A percentile compares a stretch with the other conserved stretches of the same genome.
Evolutionary conservation across 164 flowering plant species (phyloP).

Genomic region (Macadamia integrifolia): DNA sequence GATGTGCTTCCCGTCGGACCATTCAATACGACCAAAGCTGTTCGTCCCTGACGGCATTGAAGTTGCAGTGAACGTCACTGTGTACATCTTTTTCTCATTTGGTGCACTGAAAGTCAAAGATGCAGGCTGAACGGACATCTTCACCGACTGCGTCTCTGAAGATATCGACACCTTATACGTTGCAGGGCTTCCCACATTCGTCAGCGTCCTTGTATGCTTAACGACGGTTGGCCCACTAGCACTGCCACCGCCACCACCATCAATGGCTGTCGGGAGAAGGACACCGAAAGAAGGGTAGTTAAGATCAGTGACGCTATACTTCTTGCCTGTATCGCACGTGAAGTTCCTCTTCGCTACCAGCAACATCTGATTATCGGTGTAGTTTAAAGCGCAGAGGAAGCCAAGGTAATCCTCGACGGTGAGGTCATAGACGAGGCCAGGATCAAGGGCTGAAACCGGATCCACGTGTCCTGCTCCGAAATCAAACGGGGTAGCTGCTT

Average conservation of each 20-base stretch:
- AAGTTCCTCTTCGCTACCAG: conserved; percentile 26
- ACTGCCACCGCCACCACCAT: conserved; percentile 31
- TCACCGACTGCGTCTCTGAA: conserved; percentile 25
- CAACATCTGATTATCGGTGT: conserved; percentile 37
- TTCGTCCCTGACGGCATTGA: conserved; percentile 51
- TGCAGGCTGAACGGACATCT: conserved; percentile 48
- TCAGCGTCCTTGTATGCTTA: conserved; percentile 55
- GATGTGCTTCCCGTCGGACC: conserved; percentile 64
- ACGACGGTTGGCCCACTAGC: conserved; percentile 18
- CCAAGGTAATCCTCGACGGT: conserved; percentile 52
- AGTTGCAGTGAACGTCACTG: conserved; percentile 37
- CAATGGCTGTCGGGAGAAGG: conserved; percentile 35
- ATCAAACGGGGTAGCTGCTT: conserved; percentile 68
- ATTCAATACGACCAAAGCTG: conserved; percentile 45
- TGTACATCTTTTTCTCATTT: conserved; percentile 50
- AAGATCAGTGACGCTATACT: conserved; percentile 41
- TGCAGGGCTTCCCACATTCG: conserved; percentile 64
- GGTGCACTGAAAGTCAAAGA: conserved; percentile 33
- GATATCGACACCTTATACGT: conserved; percentile 50
- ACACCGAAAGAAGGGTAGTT: conserved; percentile 89
- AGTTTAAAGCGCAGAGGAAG: conserved; percentile 75
- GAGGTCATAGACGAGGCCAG: conserved; percentile 81
- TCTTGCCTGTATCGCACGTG: conserved; percentile 37
- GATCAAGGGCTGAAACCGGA: conserved; percentile 68
- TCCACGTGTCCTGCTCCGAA: conserved; percentile 82